These are phyloP conservation scores for Gossypium ekmanianum DNA, from an alignment of 345 rosid species.

Conservation along the genomic window DNA sequence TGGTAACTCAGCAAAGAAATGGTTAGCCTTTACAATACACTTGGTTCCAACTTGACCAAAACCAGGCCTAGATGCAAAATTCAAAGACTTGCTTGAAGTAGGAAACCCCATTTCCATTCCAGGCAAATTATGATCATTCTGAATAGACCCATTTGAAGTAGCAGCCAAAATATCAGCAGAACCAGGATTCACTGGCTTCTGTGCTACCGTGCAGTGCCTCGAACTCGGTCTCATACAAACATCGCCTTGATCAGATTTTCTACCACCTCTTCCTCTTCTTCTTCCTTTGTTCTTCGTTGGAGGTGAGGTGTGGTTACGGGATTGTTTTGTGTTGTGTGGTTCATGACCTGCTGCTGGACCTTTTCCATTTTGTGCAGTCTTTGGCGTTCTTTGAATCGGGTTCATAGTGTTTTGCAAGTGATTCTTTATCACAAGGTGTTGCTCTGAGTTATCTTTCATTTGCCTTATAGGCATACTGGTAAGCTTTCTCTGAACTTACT, in stretches of 20 bases:
- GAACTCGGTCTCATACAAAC: slow-evolving; percentile 88
- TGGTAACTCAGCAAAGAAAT: slow-evolving; percentile 88
- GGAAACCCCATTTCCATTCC: slow-evolving; percentile 57
- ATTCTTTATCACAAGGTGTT: slow-evolving; percentile 62
- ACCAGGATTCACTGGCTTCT: slow-evolving; percentile 45
- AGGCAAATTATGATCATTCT: slow-evolving; percentile 22
- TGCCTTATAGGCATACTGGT: slow-evolving; percentile 73
- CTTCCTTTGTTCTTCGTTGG: slow-evolving; percentile 62
- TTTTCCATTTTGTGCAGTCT: slow-evolving; percentile 69
- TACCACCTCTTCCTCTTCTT: slow-evolving; percentile 91
- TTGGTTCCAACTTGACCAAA: slow-evolving; percentile 82
- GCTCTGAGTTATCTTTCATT: slow-evolving; percentile 80
- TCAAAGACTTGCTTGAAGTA: slow-evolving; percentile 64
- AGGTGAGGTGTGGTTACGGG: slow-evolving; percentile 58
- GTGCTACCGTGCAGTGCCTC: slow-evolving; percentile 71
- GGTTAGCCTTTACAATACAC: slow-evolving; percentile 98
- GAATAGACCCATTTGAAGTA: slow-evolving; percentile 31
- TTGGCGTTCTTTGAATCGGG: slow-evolving; percentile 50
- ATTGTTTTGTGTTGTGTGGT: slow-evolving; percentile 34
- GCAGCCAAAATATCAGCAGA: slow-evolving; percentile 25
- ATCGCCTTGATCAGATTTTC: slow-evolving; percentile 89
- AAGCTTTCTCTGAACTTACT: slow-evolving; percentile 10
- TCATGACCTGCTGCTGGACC: slow-evolving; percentile 45
- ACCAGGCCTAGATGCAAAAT: slow-evolving; percentile 83
- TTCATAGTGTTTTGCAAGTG: slow-evolving; percentile 57